Percentiles rank a stretch among this genome's conserved stretches.
Evolutionary conservation across 2,329 filamentous ascomycete species (phyloP).

Genomic region (Claviceps sp.): DNA sequence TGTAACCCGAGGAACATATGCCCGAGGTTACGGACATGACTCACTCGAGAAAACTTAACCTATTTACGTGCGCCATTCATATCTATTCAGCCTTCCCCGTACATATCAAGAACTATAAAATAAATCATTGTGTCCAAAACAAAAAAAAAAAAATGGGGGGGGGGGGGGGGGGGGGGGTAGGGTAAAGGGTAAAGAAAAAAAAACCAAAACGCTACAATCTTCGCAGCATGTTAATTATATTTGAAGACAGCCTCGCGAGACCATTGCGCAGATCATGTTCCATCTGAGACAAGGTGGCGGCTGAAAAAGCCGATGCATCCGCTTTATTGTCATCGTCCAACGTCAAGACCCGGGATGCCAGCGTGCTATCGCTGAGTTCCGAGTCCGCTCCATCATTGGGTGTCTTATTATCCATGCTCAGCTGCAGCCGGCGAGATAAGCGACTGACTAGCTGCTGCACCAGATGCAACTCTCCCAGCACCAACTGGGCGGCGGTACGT

Average conservation of each 20-base stretch:
- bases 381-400: not conserved
- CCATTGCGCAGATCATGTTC: not conserved
- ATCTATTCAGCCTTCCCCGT: not conserved
- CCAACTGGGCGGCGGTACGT: conserved; percentile 11
- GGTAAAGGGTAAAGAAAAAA: no score
- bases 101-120: not conserved
- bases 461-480: conserved; percentile 20
- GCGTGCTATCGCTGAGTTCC: not conserved
- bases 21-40: no score
- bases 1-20: no score
- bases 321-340: not conserved
- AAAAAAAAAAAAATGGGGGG: not conserved
- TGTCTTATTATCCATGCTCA: not conserved
- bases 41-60: no score
- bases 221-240: not conserved
- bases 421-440: conserved; percentile 9
- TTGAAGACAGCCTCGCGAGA: not conserved
- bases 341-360: not conserved
- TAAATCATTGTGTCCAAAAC: not conserved
- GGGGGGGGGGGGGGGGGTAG: no score
- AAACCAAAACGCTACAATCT: not conserved
- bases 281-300: not conserved
- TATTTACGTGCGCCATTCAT: no score
- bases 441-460: conserved; percentile 16
- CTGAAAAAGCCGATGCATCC: not conserved